Conservation (phyloP, 495 filamentous ascomycete genomes). For the Tuber magnatum region DNA sequence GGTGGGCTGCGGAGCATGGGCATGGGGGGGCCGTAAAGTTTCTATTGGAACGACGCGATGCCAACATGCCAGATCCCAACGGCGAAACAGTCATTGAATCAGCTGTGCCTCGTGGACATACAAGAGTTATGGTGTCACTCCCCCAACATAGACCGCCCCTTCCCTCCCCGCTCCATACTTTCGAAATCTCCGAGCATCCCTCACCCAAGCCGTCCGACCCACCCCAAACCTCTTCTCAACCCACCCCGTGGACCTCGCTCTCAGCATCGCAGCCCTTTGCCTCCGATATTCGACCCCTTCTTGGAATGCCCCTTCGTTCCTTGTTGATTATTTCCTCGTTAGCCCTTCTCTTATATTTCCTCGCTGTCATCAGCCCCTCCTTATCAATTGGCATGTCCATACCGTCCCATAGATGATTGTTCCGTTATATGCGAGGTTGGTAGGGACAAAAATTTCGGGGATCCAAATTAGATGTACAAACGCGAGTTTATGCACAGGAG, state of each 20-base stretch:
- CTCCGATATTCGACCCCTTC: no score
- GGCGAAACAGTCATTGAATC: not conserved
- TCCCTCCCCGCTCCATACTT: not conserved
- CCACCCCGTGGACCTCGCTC: not conserved
- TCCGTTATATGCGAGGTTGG: not conserved
- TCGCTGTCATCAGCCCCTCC: not conserved
- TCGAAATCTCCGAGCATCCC: not conserved
- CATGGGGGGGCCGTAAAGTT: conserved; percentile 40
- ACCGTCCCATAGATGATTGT: no score
- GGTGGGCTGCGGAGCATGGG: conserved; percentile 17
- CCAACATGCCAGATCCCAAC: not conserved
- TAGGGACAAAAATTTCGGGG: not conserved
- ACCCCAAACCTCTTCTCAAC: not conserved
- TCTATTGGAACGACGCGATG: not conserved
- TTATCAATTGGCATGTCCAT: not conserved
- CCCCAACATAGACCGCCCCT: no score
- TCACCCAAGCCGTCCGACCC: not conserved
- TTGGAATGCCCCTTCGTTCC: not conserved
- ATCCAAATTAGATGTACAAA: no score
- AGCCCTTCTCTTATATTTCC: not conserved
- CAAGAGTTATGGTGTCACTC: not conserved
- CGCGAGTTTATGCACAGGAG: no score
- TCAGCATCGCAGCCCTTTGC: not conserved
- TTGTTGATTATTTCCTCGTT: not conserved
- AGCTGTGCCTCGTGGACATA: not conserved